Base-by-base conservation (phyloP, 2,329 filamentous ascomycete species). In the Fusarium duplospermum region DNA sequence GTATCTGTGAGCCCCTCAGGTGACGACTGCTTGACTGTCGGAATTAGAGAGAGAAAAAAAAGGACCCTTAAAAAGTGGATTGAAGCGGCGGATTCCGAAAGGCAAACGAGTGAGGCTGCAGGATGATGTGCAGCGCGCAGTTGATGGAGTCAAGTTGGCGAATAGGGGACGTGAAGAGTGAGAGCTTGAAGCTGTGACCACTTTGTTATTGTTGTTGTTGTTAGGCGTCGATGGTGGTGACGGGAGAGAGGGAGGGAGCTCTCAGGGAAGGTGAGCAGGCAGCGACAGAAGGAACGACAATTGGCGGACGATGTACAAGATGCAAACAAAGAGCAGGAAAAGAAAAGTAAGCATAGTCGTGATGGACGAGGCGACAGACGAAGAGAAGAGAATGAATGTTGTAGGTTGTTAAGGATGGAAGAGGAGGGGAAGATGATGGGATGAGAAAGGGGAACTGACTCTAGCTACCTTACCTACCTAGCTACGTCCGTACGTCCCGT, bases 311-410 rank as follows among this genome's bases (percentile, higher is more conserved):
- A 74, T 65, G 69, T 74, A 74, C 14, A 74, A 47, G 47, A 68
- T 54, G 45, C 58, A 74, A 50, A 74, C 65, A 52, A 65, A 69
- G 62, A 74, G 71, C 38, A 74, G 52, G 47, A 65, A 74, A 62
- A 74, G 64, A 72, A 74, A 69, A 74, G 72, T 54, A 62, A 74
- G 65, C 71, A 74, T 74, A 74, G 69, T 74, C 71, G 69, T 65
- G 62, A 59, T 29, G 22, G 27, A 42, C 50, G 57, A n/a, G 38
- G 45, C 45, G 40, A 70, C 56, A 27, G 45, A 47, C 7, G 38
- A 36, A 11, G 27, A 29, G 64, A 47, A 65, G 35, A 36, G 50
- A 50, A 42, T 54, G 14, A 50, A 42, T 54, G 14, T 56, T 20
- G 36, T 50, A 42, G 64, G 69, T 73, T 73, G 62, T 47, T 42